Base-by-base conservation (phyloP, 495 filamentous ascomycete species). In the Copromyces sp. region DNA sequence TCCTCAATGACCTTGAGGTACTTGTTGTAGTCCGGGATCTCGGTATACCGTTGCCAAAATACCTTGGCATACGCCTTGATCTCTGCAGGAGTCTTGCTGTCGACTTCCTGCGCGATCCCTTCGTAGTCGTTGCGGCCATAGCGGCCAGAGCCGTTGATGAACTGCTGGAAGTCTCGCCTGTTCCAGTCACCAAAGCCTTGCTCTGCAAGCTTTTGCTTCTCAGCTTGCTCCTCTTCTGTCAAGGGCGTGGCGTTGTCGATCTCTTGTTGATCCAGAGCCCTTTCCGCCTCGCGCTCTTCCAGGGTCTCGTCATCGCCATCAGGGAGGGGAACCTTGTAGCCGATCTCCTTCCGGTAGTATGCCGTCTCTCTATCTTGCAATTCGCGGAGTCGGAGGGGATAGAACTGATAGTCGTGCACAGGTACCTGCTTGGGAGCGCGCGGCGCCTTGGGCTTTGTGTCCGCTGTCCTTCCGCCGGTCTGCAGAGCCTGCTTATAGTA, bases 331-430 rank as follows among this genome's bases (percentile, higher is more conserved):
- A 93, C 93, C 78, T 97, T 98, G 84, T 97, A 95, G 20, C 91
- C 90, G 71, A 97, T 97, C 79, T 97, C 93, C 82, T 97, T 97
- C 68, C 95, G 93, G 80, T 95, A 97, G 79, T 87, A 97, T 1
- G 96, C 96, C 0, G 94, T 98, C 82, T 99, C 96, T 75, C 94
- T 90, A 74, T 98, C 95, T 81, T 99, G 96, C 14, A 99, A 87
- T 75, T 97, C 93, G 41, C 89, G 88, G 17, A 99, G 87, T 14
- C 88, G 84, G 0, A 89, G 85, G 0, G 94, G 94, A 77, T 96
- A 99, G 85, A 99, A 99, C 75, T 99, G 96, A 82, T 97, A 98
- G 77, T 99, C 96, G 78, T 98, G 94, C 42, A 97, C 90, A 3
- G 90, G 82, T 35, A 97, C 86, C 77, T 99, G 96, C 82, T 97